phyloP scores from a whole-genome alignment of 2,329 filamentous ascomycete species.

The Aspergillus sp. region DNA sequence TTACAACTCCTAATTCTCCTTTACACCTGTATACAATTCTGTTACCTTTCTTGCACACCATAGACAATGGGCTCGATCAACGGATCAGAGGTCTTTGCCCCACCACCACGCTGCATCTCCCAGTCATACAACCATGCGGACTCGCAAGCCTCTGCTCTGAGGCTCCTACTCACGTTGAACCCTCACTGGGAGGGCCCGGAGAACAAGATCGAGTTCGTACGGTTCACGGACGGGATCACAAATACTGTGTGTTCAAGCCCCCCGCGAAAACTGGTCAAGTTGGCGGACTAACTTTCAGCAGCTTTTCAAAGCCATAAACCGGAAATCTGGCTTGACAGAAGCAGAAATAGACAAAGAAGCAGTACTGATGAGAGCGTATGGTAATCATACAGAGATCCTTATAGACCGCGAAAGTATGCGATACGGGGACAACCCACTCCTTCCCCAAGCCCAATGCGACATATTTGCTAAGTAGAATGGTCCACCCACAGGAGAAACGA shows the following conservation, averaged over 20 bases:
- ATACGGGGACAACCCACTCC: conserved; percentile 8
- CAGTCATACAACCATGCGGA: conserved; percentile 76
- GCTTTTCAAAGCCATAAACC: conserved; percentile 53
- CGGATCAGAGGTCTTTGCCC: background rate
- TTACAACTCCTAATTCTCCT: background rate
- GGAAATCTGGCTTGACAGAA: conserved; percentile 64
- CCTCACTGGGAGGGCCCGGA: conserved; percentile 78
- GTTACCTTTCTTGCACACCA: background rate
- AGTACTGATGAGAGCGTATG: conserved; percentile 88
- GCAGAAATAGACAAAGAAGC: conserved; percentile 80
- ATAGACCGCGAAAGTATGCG: conserved; percentile 89
- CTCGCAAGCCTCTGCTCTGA: conserved; percentile 74
- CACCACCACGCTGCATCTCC: conserved; percentile 59
- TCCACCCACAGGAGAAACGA: conserved; percentile 55
- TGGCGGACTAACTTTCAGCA: conserved; percentile 30
- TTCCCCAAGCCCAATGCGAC: conserved; percentile 33
- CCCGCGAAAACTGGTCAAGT: background rate
- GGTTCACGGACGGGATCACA: conserved; percentile 97
- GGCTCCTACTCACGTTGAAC: conserved; percentile 74
- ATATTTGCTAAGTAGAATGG: conserved; percentile 33
- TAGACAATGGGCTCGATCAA: conserved; percentile 3
- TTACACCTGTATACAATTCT: background rate
- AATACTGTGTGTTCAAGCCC: conserved; percentile 66
- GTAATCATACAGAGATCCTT: conserved; percentile 87
- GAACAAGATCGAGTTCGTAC: conserved; percentile 77